Base-by-base conservation (phyloP, 306 rosid species). In the Cicer judaicum region DNA sequence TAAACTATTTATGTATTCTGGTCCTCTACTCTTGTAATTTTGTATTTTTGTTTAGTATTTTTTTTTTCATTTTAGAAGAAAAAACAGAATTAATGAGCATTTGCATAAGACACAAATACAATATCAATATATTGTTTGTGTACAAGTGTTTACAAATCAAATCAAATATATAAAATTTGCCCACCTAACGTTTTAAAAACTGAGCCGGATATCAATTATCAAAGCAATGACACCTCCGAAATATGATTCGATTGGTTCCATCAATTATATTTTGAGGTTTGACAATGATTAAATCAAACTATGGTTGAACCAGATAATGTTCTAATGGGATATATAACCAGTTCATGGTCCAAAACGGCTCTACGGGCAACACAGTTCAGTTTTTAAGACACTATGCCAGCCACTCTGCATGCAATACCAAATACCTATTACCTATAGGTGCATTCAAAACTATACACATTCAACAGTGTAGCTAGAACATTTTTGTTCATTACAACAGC, bases 401-500 rank as follows among this genome's bases (percentile, higher is more conserved):
- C n/a, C 77, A 70, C 61, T 18, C 39, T 38, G 48, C 81, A 53
- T 43, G 80, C 69, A 75, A 3, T 70, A 59, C 53, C 65, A 40
- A 67, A 57, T 49, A 8, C 13, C 54, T 50, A 38, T 57, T 29
- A 63, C 7, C 40, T 9, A 10, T 53, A 53, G 36, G 54, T 18
- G 18, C 36, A 53, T 15, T 53, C 16, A 36, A 54, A 15, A 52
- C 18, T n/a, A 70, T 42, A 40, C 50, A 18, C 53, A 55, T n/a
- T 63, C 36, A 62, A 41, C 3, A 21, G 47, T 2, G 9, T 42
- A 68, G 66, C 67, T 16, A 41, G 14, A 10, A 53, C 63, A 54
- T 54, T 48, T 62, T 13, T 36, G 66, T 13, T 13, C 54, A 53
- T 42, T 66, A 49, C 65, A 50, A 24, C 6, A 38, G 16, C 53